These are phyloP conservation scores for Colletotrichum phormii DNA, from an alignment of 2,329 filamentous ascomycete species.

Conservation along the genomic window DNA sequence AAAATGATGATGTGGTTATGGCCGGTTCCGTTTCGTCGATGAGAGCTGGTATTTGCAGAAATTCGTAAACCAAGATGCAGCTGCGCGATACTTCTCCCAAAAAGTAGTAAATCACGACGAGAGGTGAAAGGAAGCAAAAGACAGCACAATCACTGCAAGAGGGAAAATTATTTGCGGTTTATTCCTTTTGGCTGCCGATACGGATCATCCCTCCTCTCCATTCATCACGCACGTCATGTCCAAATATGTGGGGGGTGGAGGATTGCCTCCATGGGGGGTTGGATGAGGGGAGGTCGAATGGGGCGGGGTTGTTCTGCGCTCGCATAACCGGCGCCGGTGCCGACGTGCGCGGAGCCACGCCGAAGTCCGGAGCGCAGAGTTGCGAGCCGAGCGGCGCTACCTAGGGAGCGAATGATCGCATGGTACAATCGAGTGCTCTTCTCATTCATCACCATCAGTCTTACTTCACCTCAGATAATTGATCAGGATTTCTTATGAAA, in stretches of 20 bases:
- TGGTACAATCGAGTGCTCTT: too few relatives aligned
- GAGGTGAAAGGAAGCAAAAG: background rate
- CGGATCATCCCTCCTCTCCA: background rate
- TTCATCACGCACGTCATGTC: constrained; percentile 23
- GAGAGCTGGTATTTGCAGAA: background rate
- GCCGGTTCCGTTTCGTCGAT: background rate
- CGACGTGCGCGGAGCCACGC: constrained; percentile 20
- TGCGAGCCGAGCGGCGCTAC: background rate
- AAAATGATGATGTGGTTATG: background rate
- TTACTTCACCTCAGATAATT: background rate
- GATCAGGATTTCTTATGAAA: background rate
- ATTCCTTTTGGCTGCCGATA: background rate
- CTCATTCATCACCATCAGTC: too few relatives aligned
- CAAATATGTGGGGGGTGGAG: constrained; percentile 6
- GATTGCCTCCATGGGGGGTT: too few relatives aligned
- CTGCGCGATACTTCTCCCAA: background rate
- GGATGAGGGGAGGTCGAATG: background rate
- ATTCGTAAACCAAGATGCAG: background rate
- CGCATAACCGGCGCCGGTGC: constrained; percentile 28
- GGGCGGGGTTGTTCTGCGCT: background rate
- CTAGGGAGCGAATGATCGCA: background rate
- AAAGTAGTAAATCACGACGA: background rate
- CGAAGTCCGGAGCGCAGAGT: constrained; percentile 20
- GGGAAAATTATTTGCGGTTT: background rate
- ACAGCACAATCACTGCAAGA: background rate